Evolutionary conservation across 1,139 yeast species (phyloP).

Genomic region (Debaryomyces subglobosus): DNA sequence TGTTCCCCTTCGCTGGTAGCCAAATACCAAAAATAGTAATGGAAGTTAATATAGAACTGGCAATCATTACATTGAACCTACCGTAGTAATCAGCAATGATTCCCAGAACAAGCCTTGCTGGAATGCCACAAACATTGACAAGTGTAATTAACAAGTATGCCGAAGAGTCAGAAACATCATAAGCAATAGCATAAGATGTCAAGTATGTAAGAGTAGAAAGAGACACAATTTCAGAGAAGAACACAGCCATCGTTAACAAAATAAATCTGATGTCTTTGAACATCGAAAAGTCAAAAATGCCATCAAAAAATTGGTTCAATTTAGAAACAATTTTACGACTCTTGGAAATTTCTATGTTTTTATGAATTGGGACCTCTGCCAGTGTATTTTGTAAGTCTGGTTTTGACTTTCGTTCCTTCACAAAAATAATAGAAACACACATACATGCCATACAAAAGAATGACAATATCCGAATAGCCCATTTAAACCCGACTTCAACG

Average conservation of each 20-base stretch:
- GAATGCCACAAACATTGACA: constrained; percentile 49
- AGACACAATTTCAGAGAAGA: constrained; percentile 51
- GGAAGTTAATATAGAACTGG: constrained; percentile 39
- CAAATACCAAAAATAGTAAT: constrained; percentile 47
- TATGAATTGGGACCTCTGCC: no score
- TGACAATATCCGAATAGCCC: constrained; percentile 63
- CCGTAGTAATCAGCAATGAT: constrained; percentile 52
- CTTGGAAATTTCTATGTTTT: not conserved
- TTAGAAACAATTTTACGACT: not conserved
- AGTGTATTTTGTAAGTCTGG: not conserved
- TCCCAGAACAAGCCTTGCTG: constrained; percentile 53
- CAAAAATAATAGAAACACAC: constrained; percentile 39
- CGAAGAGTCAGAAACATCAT: constrained; percentile 41
- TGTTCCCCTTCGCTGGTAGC: constrained; percentile 39
- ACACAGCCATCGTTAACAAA: constrained; percentile 44
- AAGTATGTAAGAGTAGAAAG: constrained; percentile 55
- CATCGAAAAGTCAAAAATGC: constrained; percentile 42
- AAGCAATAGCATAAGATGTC: constrained; percentile 51
- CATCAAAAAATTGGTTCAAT: constrained; percentile 22
- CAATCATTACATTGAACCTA: constrained; percentile 54
- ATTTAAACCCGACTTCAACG: constrained; percentile 53
- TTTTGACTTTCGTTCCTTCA: constrained; percentile 40
- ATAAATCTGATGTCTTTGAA: constrained; percentile 44
- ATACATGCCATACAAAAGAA: constrained; percentile 50
- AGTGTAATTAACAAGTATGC: constrained; percentile 50